Conservation (phyloP, 1,284 basidiomycete species). For the Ustilago shanxiensis region DNA sequence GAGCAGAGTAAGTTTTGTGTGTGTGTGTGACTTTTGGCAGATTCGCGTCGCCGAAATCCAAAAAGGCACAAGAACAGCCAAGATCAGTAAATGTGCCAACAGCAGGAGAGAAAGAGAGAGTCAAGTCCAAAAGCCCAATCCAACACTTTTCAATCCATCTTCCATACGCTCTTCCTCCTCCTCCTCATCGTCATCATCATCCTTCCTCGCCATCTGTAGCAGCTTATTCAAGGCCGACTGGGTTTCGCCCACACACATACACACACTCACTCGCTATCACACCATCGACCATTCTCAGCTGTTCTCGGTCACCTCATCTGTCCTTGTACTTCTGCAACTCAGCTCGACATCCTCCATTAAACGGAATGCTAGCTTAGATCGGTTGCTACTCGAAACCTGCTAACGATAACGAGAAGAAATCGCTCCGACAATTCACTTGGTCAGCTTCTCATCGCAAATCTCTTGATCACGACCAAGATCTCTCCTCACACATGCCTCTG, state of each 20-base stretch:
- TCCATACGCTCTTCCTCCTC: not conserved
- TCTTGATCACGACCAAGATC: not conserved
- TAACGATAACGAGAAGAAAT: not conserved
- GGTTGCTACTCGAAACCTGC: not conserved
- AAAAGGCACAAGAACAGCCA: not conserved
- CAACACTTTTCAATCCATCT: constrained; percentile 3
- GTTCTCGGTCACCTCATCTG: no score
- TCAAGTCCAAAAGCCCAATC: not conserved
- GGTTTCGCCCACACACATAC: no score
- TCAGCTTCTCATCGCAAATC: not conserved
- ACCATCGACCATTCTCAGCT: no score
- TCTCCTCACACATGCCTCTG: constrained; percentile 31
- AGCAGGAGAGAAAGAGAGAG: no score
- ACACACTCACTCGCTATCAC: no score
- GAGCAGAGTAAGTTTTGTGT: no score
- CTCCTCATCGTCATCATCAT: not conserved
- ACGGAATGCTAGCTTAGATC: not conserved
- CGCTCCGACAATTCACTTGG: not conserved
- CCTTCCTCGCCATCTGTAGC: no score
- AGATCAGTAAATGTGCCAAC: not conserved
- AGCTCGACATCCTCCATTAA: no score
- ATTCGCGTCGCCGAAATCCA: constrained; percentile 1
- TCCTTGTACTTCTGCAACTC: no score
- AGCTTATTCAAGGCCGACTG: no score
- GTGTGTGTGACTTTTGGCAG: not conserved